Percentiles rank a stretch among this genome's conserved stretches.
Conservation (phyloP, 2,329 filamentous ascomycete genomes). For the Teratosphaeria epicoccoides region DNA sequence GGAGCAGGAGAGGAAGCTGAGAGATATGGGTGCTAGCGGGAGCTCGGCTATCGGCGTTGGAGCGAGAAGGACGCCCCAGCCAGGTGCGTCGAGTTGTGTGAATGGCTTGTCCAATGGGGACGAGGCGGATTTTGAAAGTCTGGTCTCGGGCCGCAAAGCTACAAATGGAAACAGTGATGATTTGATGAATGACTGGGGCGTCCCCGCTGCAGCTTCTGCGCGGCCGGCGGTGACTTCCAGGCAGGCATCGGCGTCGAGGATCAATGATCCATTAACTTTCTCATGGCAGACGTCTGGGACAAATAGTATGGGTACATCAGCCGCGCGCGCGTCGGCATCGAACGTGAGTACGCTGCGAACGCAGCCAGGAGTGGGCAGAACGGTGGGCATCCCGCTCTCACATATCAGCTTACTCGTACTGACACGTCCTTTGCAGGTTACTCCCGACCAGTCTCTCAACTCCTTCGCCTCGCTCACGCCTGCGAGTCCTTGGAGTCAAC, state of each 20-base stretch:
- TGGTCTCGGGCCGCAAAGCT: slow-evolving; percentile 67
- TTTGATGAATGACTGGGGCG: slow-evolving; percentile 35
- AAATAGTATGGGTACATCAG: slow-evolving; percentile 5
- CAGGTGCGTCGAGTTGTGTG: not conserved
- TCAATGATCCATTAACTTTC: slow-evolving; percentile 29
- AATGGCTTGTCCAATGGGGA: slow-evolving; percentile 48
- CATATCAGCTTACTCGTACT: slow-evolving; percentile 14
- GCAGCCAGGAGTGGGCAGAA: not conserved
- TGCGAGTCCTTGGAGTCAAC: slow-evolving; percentile 29
- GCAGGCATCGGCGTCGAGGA: slow-evolving; percentile 5
- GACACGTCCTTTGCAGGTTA: slow-evolving; percentile 10
- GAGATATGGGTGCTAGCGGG: slow-evolving; percentile 51
- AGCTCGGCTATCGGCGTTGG: slow-evolving; percentile 30
- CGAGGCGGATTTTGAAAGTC: slow-evolving; percentile 71
- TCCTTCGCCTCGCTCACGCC: slow-evolving; percentile 27
- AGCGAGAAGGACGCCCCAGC: not conserved
- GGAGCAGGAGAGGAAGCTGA: slow-evolving; percentile 79
- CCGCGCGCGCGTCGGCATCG: slow-evolving; percentile 5
- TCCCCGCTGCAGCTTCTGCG: slow-evolving; percentile 20
- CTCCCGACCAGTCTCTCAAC: slow-evolving; percentile 25
- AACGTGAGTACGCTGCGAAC: slow-evolving; percentile 6
- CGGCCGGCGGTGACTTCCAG: slow-evolving; percentile 13
- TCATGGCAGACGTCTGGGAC: slow-evolving; percentile 32
- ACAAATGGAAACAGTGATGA: slow-evolving; percentile 21
- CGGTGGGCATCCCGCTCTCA: slow-evolving; percentile 3